Evolutionary conservation across 2,329 filamentous ascomycete species (phyloP), one percentile per base, ranked within the genome.

Genomic region (Ambrosiella beaveri): DNA sequence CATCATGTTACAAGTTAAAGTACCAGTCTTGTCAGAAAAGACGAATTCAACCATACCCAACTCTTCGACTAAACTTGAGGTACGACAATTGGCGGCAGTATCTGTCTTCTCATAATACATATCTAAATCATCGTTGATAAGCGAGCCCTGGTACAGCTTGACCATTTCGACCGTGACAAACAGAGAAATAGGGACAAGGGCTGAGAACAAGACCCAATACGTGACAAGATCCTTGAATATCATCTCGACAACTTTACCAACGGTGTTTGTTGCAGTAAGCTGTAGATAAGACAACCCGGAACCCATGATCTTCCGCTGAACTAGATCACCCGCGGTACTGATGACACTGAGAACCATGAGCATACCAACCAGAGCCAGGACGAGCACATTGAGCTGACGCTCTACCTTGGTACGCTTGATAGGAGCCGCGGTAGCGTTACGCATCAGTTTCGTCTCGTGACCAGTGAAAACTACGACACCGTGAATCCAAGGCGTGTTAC

Each of bases 341-440:
- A 97, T 81, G 61, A 95, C 78, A 67, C 90, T 95, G 47, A 98
- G 80, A 36, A 79, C 74, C 59, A 98, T 73, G 19, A 98, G 78
- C 65, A 97, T 89, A 54, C 76, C 82, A 54, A 96, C 85, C 44
- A 98, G 79, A 73, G 95, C 85, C 63, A 98, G 74, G 66, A 98
- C 95, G 62, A 97, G 86, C 65, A 84, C 80, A 70, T 98, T 98
- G 64, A 98, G 85, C 74, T 94, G 86, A 62, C 84, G 82, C 71
- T 98, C 93, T 6, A 98, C 91, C 64, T 90, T 91, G 40, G 93
- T 98, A 59, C 91, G 86, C 74, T 98, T 98, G 73, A 98, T 98
- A 5, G 93, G 94, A 1, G 93, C 86, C 3, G 91, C 91, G 2
- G 91, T 98, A 15, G 93, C 94, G 68, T 98, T 98, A 64, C 93